These are phyloP conservation scores for Chalciporus sp. DNA, from an alignment of 1,284 basidiomycete genomes.

Conservation along the genomic window DNA sequence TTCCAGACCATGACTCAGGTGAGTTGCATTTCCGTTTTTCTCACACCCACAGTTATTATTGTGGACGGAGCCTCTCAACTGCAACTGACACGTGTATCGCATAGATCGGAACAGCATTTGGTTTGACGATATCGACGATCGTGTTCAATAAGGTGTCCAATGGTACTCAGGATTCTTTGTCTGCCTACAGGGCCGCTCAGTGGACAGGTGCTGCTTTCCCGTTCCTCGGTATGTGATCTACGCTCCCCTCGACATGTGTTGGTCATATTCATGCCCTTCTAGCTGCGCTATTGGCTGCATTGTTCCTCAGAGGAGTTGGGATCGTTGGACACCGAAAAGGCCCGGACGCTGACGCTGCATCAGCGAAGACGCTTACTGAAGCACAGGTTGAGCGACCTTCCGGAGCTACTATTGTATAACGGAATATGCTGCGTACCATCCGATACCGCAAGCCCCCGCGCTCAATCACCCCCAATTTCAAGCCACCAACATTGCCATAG, in stretches of 20 bases:
- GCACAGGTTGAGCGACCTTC: not conserved
- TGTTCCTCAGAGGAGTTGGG: constrained; percentile 63
- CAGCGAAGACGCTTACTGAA: constrained; percentile 27
- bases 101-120: constrained; percentile 74
- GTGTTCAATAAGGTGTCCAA: constrained; percentile 60
- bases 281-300: constrained; percentile 52
- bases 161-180: constrained; percentile 33
- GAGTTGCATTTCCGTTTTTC: constrained; percentile 7
- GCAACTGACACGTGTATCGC: not conserved
- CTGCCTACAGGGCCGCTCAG: constrained; percentile 61
- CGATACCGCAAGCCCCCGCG: not conserved
- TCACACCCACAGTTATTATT: not conserved
- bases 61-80: not conserved
- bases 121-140: constrained; percentile 75
- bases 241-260: not conserved
- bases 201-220: constrained; percentile 68
- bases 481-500: too few relatives aligned
- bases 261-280: not conserved
- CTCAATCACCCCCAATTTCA: too few relatives aligned
- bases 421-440: not conserved
- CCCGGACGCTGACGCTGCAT: constrained; percentile 4
- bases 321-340: constrained; percentile 47
- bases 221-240: constrained; percentile 46
- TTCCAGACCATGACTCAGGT: constrained; percentile 80
- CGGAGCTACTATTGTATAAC: not conserved